phyloP scores from a whole-genome alignment of 1,284 basidiomycete species.

The Cryptococcus sp. region DNA sequence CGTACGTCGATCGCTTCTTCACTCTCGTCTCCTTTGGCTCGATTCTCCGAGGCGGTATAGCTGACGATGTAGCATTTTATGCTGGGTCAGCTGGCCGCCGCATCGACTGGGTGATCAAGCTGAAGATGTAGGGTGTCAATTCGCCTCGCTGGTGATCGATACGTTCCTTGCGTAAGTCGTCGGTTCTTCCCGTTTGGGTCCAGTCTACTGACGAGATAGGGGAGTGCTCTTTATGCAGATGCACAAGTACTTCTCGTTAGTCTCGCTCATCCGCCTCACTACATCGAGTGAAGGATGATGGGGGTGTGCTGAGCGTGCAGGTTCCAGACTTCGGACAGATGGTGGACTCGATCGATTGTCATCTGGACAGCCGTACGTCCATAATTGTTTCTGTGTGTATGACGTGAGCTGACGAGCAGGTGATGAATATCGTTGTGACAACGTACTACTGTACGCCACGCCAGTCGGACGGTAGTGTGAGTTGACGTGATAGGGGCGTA shows the following conservation, averaged over 20 bases:
- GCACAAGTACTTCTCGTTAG: constrained; percentile 15
- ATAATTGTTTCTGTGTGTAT: neutral
- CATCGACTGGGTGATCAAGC: too few species aligned
- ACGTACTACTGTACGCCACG: constrained; percentile 13
- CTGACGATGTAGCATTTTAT: constrained; percentile 1
- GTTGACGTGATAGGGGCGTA: constrained; percentile 15
- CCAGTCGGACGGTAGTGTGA: neutral
- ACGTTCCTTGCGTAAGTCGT: constrained; percentile 18
- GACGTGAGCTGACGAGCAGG: constrained; percentile 1
- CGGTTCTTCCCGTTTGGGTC: too few species aligned
- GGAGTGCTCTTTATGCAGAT: constrained; percentile 20
- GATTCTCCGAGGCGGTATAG: too few species aligned
- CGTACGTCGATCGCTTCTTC: constrained; percentile 10
- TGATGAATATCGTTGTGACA: constrained; percentile 18
- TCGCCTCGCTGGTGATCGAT: constrained; percentile 17
- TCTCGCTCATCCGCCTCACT: neutral
- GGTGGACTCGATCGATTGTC: constrained; percentile 23
- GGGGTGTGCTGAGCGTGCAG: constrained; percentile 1
- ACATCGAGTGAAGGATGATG: too few species aligned
- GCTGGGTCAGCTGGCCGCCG: constrained; percentile 2
- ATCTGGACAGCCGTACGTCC: constrained; percentile 5
- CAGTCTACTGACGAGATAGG: constrained; percentile 6
- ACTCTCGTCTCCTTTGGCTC: too few species aligned
- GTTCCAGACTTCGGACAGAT: constrained; percentile 18
- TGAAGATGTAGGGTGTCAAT: constrained; percentile 16